Base-by-base conservation (phyloP, 805 yeast genomes). In the Candida boleticola region DNA sequence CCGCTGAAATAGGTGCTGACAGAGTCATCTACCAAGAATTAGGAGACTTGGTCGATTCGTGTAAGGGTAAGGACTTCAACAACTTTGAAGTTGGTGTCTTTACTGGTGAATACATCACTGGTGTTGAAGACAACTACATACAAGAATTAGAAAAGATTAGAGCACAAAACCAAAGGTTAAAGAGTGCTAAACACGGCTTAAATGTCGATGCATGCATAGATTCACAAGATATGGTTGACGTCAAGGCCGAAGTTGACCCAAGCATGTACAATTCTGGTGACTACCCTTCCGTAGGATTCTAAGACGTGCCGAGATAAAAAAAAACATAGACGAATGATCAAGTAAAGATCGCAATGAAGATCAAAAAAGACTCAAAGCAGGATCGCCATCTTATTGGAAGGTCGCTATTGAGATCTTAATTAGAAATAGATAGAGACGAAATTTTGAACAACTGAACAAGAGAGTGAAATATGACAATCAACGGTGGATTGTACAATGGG, bases 51-150 rank as follows among this genome's bases (percentile, higher is more conserved):
- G 64, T 87, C 26, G 86, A 77, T 27, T 89, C 97, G 57, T 89
- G 97, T 64, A 65, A 70, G 47, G 63, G 4, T 5, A 37, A 57
- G 11, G 41, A 56, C 13, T 71, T 85, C 45, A 68, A 72, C 20
- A 77, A 83, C 30, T 93, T 89, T 55, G 99, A 93, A 69, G 90
- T 88, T 40, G 99, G 99, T 62, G 99, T 93, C 11, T 93, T 93
- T 65, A 93, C 95, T 9, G 99, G 99, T 37, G 67, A 81, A 46
- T 93, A 93, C 63, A 82, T 92, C 46, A 93, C 99, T n/a, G 98
- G 98, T 41, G 84, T 82, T 35, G 96, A 89, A 63, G 84, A 85
- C 55, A 78, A 79, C 36, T 90, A 92, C 62, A 64, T 93, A 44
- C 79, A 79, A 50, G 90, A 86, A 60, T 76, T 93, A 48, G 98